Conservation (phyloP, 2,329 filamentous ascomycete genomes). For the Aspergillus pseudonomiae region DNA sequence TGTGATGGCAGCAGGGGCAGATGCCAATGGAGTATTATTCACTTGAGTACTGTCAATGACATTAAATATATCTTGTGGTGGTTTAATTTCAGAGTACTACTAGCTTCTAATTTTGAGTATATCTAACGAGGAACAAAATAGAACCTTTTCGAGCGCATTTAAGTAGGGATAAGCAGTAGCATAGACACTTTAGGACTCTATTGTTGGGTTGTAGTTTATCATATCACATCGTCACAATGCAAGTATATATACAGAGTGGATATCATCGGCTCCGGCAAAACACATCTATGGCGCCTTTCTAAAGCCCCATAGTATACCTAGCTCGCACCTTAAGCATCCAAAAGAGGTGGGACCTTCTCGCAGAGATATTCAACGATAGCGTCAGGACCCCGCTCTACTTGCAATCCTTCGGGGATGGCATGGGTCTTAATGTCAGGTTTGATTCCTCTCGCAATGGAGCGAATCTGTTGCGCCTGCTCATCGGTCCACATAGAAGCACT, state of each 20-base stretch:
- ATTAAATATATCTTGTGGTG: background rate
- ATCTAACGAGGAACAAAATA: background rate
- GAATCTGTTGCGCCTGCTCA: slow-evolving; percentile 43
- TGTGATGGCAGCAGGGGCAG: background rate
- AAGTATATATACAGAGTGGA: slow-evolving; percentile 3
- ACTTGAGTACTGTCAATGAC: background rate
- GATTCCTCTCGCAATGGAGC: slow-evolving; percentile 40
- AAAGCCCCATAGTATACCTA: background rate
- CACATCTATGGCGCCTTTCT: background rate
- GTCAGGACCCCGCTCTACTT: slow-evolving; percentile 47
- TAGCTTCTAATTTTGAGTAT: too few relatives aligned
- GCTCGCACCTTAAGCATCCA: slow-evolving; percentile 31
- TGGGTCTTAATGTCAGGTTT: slow-evolving; percentile 46
- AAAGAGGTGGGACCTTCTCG: slow-evolving; percentile 43
- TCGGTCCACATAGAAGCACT: slow-evolving; percentile 63
- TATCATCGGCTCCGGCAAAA: background rate
- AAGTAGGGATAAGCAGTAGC: background rate
- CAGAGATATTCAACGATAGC: slow-evolving; percentile 46
- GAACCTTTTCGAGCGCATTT: background rate
- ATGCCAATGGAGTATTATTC: background rate
- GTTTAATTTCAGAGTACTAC: background rate
- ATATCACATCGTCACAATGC: background rate
- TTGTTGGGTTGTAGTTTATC: background rate
- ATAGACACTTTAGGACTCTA: background rate
- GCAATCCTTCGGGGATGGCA: slow-evolving; percentile 46